Conservation (phyloP, 345 rosid genomes). For the Corchorus olitorius region DNA sequence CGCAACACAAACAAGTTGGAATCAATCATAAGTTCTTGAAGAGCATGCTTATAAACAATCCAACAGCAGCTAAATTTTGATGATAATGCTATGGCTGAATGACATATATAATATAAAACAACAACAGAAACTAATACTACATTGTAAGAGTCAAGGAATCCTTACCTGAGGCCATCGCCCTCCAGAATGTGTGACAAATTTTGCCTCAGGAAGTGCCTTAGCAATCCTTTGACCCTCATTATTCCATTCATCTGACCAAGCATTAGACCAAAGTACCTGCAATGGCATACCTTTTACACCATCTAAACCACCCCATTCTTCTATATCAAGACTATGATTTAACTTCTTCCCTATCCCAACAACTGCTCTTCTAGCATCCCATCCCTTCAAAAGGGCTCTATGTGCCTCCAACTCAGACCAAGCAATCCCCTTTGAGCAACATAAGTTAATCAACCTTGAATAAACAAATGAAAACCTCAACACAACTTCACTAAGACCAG, state of each 20-base stretch:
- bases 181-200: slow-evolving; percentile 66
- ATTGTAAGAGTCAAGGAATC: slow-evolving; percentile 14
- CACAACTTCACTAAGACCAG: slow-evolving; percentile 57
- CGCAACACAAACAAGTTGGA: neutral
- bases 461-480: slow-evolving; percentile 51
- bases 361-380: slow-evolving; percentile 66
- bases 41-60: neutral
- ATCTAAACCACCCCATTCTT: slow-evolving; percentile 75
- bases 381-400: slow-evolving; percentile 73
- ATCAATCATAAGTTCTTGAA: slow-evolving; percentile 1
- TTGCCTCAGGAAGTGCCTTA: slow-evolving; percentile 74
- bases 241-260: slow-evolving; percentile 70
- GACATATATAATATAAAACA: neutral
- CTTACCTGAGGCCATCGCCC: slow-evolving; percentile 95
- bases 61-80: neutral
- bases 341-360: slow-evolving; percentile 59
- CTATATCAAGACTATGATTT: slow-evolving; percentile 73
- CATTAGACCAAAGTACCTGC: slow-evolving; percentile 79
- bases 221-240: slow-evolving; percentile 59
- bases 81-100: neutral
- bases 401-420: slow-evolving; percentile 59
- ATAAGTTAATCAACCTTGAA: slow-evolving; percentile 50
- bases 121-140: neutral
- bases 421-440: slow-evolving; percentile 58
- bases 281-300: slow-evolving; percentile 59